Percentiles rank a stretch among this genome's conserved stretches.
Evolutionary conservation across 2,329 filamentous ascomycete species (phyloP).

Genomic region (Aspergillus candidus): DNA sequence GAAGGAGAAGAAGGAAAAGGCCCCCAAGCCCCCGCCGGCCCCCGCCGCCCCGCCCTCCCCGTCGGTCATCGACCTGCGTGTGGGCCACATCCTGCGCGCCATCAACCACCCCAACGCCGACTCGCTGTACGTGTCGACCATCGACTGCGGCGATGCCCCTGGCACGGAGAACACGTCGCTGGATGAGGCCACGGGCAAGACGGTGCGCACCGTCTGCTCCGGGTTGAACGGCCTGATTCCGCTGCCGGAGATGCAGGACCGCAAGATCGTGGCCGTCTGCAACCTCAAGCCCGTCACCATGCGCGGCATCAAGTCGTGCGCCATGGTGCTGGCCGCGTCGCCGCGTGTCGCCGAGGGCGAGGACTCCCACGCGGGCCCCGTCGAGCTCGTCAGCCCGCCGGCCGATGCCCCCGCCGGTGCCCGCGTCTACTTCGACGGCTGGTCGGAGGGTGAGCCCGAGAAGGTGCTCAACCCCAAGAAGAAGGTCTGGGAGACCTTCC

Average conservation of each 20-base stretch:
- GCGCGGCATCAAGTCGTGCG: constrained; percentile 73
- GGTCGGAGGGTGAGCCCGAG: constrained; percentile 80
- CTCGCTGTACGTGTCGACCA: constrained; percentile 89
- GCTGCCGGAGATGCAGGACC: constrained; percentile 91
- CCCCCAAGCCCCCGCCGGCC: constrained; percentile 64
- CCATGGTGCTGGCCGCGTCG: constrained; percentile 94
- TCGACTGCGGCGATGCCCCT: constrained; percentile 83
- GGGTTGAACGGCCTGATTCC: constrained; percentile 90
- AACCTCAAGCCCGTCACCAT: constrained; percentile 99
- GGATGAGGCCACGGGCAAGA: constrained; percentile 78
- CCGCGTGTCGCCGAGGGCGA: constrained; percentile 77
- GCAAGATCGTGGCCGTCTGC: constrained; percentile 91
- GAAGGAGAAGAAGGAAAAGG: constrained; percentile 72
- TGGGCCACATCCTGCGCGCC: constrained; percentile 95
- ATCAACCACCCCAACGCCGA: constrained; percentile 95
- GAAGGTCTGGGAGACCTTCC: constrained; percentile 97
- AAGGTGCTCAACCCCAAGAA: constrained; percentile 96
- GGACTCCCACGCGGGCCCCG: constrained; percentile 77
- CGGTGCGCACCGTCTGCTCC: constrained; percentile 92
- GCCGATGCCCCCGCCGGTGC: constrained; percentile 74
- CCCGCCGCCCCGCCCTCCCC: constrained; percentile 73
- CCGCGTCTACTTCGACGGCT: constrained; percentile 88
- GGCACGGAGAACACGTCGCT: constrained; percentile 76
- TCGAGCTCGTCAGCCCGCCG: constrained; percentile 86
- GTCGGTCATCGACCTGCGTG: constrained; percentile 83